Base-by-base conservation (phyloP, 441 rosid species). In the Francoa sonchifolia region DNA sequence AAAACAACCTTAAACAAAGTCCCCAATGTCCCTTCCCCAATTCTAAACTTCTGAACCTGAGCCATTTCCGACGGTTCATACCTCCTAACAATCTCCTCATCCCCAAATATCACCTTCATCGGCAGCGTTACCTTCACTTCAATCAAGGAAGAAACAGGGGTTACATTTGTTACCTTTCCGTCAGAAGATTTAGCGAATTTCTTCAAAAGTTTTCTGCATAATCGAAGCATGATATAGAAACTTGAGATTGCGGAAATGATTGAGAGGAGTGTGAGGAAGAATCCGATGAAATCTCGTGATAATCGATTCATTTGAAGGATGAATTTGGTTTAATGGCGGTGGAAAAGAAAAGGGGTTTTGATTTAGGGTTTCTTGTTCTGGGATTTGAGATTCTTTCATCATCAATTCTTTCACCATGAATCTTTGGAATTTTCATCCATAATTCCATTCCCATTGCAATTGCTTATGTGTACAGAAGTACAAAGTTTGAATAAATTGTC, bases 81-180 rank as follows among this genome's bases (percentile, higher is more conserved):
- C 19, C 28, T 57, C 3, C 21, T 39, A 13, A 22, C 45, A 18
- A 33, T 23, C 14, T 5, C 27, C 30, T 29, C 39, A 6, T 46
- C 56, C 32, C 52, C 56, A 34, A 46, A 61, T n/a, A 66, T 66
- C 29, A 57, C 32, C 41, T 33, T 47, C 1, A 35, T 14, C 0
- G 72, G 67, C n/a, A 61, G 50, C 19, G 64, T 43, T 13, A 66
- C 58, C 52, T 49, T 58, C 1, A 66, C 62, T 41, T 61, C 65
- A 2, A 50, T 47, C 58, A 61, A n/a, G n/a, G n/a, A 21, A 0
- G 67, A 67, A 7, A 50, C 38, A 6, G 65, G 65, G 7, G 62
- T 66, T 12, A 45, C 47, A 6, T 48, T 27, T 1, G 68, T 58
- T 7, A 31, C 50, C 43, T 33, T 66, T 51, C 65, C 68, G 0